Base-by-base conservation (phyloP, 192 early-diverging fungal genomes). In the Backusella luteola region DNA sequence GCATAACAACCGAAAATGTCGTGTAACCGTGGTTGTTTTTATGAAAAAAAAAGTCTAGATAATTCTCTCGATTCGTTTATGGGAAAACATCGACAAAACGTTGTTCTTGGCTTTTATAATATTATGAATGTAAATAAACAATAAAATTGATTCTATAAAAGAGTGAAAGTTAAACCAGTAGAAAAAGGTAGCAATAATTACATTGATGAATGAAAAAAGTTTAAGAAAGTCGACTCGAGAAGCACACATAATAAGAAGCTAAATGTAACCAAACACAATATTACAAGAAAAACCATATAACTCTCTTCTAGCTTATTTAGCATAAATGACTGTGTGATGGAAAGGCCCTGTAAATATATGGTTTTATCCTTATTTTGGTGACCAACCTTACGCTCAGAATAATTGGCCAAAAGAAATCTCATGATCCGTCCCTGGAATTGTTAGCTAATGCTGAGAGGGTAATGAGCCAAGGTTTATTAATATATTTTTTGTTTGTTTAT, bases 1-100 rank as follows among this genome's bases (percentile, higher is more conserved):
- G 9, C n/a, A 26, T 59, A 59, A 59, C 11, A 59, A 59, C 29
- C 23, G 11, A 11, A 21, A 59, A 59, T 59, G 3, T 26, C 23
- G 56, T 59, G 56, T 26, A 26, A 26, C 21, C 3, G 23, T 0
- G 8, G 2, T 59, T 23, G 21, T 44, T 44, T 26, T 26, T 26
- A 59, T 26, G 23, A 59, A 63, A 63, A 63, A 63, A 63, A 63
- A 63, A 63, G 56, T 29, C 56, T 63, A 63, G 56, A 63, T 63
- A 63, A 29, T 63, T 63, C 23, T 11, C 26, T 63, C 23, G 11
- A 3, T 63, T 63, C 23, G 9, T 29, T 14, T 26, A 3, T 29
- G 9, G 9, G n/a, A 63, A 29, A 63, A 63, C 42, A 14, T 14
- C 21, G 26, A 63, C 26, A 12, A 23, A 63, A 29, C 9, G 7